Percentiles rank a stretch among this genome's conserved stretches.
phyloP scores from a whole-genome alignment of 768 basidiomycete species.

The Lactarius pseudohatsudake region DNA sequence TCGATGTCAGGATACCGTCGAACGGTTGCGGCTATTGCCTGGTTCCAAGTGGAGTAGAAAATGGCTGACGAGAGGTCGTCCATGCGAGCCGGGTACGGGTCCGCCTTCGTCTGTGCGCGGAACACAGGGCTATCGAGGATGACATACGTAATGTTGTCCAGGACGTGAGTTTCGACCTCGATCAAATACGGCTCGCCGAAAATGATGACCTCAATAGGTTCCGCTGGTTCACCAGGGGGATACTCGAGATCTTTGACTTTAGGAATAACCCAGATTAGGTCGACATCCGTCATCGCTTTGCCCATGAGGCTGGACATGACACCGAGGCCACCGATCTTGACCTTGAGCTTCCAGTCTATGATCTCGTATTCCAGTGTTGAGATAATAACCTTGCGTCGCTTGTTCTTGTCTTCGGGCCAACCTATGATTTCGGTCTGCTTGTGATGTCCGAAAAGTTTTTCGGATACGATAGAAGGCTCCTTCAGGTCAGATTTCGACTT shows the following conservation, averaged over 20 bases:
- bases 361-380: slow-evolving; percentile 95
- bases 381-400: slow-evolving; percentile 88
- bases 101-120: slow-evolving; percentile 93
- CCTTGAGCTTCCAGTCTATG: slow-evolving; percentile 96
- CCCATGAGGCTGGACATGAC: slow-evolving; percentile 99
- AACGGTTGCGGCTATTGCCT: slow-evolving; percentile 91
- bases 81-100: slow-evolving; percentile 96
- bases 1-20: slow-evolving; percentile 84
- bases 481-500: slow-evolving; percentile 73
- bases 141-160: slow-evolving; percentile 96
- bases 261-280: slow-evolving; percentile 89
- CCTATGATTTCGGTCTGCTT: slow-evolving; percentile 76
- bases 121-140: slow-evolving; percentile 95
- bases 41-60: slow-evolving; percentile 98
- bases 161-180: slow-evolving; percentile 88
- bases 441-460: slow-evolving; percentile 63
- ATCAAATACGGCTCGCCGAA: slow-evolving; percentile 95
- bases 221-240: slow-evolving; percentile 85
- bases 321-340: slow-evolving; percentile 96
- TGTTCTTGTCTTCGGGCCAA: slow-evolving; percentile 94
- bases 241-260: slow-evolving; percentile 96
- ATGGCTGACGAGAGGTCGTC: slow-evolving; percentile 95
- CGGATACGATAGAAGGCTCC: slow-evolving; percentile 58
- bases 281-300: slow-evolving; percentile 97
- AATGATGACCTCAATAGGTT: slow-evolving; percentile 94